Conservation (phyloP, 352 stramenopile genomes). For the Pythium insidiosum region DNA sequence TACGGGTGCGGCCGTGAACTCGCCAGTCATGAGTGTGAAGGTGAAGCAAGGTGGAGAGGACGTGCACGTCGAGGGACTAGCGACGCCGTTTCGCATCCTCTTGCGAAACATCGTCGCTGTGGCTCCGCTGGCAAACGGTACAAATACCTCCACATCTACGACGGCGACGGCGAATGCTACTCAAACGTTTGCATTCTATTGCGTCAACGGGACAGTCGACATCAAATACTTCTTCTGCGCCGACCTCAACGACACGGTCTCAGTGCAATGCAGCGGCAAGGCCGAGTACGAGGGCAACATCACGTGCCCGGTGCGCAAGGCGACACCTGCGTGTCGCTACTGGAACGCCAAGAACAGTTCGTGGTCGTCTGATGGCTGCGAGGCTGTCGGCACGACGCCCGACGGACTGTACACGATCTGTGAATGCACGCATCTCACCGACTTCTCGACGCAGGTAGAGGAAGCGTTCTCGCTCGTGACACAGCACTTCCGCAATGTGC, state of each 20-base stretch:
- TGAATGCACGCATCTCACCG: slow-evolving; percentile 63
- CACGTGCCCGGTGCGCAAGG: slow-evolving; percentile 34
- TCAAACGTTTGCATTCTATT: slow-evolving; percentile 33
- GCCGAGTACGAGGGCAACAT: slow-evolving; percentile 30
- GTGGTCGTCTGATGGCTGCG: slow-evolving; percentile 58
- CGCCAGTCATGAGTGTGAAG: slow-evolving; percentile 51
- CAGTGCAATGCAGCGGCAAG: slow-evolving; percentile 43
- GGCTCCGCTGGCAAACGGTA: slow-evolving; percentile 1
- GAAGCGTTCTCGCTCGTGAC: slow-evolving; percentile 45
- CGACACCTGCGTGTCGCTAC: slow-evolving; percentile 40
- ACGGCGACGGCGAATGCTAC: slow-evolving; percentile 2
- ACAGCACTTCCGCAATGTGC: slow-evolving; percentile 50
- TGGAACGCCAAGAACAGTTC: slow-evolving; percentile 30
- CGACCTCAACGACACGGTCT: slow-evolving; percentile 23
- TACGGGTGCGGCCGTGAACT: slow-evolving; percentile 36
- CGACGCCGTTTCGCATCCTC: slow-evolving; percentile 35
- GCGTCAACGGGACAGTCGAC: slow-evolving; percentile 33
- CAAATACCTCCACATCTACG: slow-evolving; percentile 1
- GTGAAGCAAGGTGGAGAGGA: slow-evolving; percentile 26
- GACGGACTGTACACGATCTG: slow-evolving; percentile 68
- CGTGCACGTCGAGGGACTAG: slow-evolving; percentile 24
- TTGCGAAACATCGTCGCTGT: slow-evolving; percentile 41
- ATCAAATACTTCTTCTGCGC: slow-evolving; percentile 44
- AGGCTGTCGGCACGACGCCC: slow-evolving; percentile 35
- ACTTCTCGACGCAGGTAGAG: slow-evolving; percentile 63